phyloP scores from a whole-genome alignment of 345 rosid species.

The Bruguiera gymnorhiza region DNA sequence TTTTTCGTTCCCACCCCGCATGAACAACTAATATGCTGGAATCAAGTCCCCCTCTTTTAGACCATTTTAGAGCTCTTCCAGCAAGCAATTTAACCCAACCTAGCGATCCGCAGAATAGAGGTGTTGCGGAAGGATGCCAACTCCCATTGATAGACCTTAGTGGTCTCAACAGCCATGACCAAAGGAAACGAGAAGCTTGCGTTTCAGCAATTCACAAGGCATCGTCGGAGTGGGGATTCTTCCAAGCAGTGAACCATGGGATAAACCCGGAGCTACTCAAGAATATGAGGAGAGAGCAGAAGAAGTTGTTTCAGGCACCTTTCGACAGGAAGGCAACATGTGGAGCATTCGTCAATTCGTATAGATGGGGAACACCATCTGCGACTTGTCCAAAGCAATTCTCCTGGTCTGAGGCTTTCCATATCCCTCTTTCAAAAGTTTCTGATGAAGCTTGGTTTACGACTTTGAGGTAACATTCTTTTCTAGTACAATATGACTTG shows the following conservation, averaged over 20 bases:
- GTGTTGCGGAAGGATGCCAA: slow-evolving; percentile 34
- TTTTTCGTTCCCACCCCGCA: not conserved
- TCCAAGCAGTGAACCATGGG: slow-evolving; percentile 68
- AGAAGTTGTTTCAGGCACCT: slow-evolving; percentile 41
- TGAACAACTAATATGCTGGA: slow-evolving; percentile 9
- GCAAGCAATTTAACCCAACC: not conserved
- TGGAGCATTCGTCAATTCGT: slow-evolving; percentile 49
- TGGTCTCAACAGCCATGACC: slow-evolving; percentile 21
- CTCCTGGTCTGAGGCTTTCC: slow-evolving; percentile 77
- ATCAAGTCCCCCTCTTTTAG: slow-evolving; percentile 41
- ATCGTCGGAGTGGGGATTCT: slow-evolving; percentile 65
- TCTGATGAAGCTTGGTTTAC: slow-evolving; percentile 36
- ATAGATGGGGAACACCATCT: slow-evolving; percentile 57
- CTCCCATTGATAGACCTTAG: slow-evolving; percentile 61
- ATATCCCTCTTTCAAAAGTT: slow-evolving; percentile 51
- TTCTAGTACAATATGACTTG: not conserved
- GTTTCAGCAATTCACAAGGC: slow-evolving; percentile 44
- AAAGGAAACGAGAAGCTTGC: slow-evolving; percentile 28
- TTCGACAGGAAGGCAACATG: slow-evolving; percentile 40
- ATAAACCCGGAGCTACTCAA: slow-evolving; percentile 35
- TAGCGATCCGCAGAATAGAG: not conserved
- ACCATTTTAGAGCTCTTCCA: slow-evolving; percentile 27
- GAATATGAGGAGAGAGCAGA: slow-evolving; percentile 51
- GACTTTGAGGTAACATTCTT: slow-evolving; percentile 38
- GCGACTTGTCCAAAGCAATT: slow-evolving; percentile 48